A percentile compares a stretch with the other conserved stretches of the same genome.
phyloP scores from a whole-genome alignment of 2,329 filamentous ascomycete genomes.

The Cordyceps pruinosa region DNA sequence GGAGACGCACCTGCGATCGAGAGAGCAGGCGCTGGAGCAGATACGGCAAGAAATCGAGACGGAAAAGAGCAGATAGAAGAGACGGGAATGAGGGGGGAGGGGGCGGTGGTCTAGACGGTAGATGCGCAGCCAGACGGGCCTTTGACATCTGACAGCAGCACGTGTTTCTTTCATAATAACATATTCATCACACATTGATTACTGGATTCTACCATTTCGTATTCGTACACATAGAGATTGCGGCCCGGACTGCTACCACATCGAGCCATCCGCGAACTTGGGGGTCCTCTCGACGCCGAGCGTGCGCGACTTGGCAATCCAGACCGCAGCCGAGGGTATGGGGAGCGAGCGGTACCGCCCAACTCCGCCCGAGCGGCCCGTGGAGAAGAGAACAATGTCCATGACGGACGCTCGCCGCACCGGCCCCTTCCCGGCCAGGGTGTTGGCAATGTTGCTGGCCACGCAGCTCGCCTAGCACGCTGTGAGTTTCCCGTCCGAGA shows the following conservation, averaged over 20 bases:
- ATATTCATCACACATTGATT: not conserved
- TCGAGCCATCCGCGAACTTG: constrained; percentile 41
- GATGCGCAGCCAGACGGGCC: constrained; percentile 1
- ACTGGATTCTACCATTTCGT: not conserved
- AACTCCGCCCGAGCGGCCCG: constrained; percentile 43
- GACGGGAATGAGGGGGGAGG: constrained; percentile 48
- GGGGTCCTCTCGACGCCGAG: constrained; percentile 38
- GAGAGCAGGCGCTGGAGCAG: constrained; percentile 69
- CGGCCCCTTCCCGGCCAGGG: constrained; percentile 36
- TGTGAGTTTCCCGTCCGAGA: not conserved
- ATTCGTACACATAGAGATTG: not conserved
- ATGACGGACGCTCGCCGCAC: constrained; percentile 41
- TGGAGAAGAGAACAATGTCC: constrained; percentile 42
- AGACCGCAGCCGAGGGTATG: constrained; percentile 45
- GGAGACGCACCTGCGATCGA: constrained; percentile 70
- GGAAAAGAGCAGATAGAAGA: constrained; percentile 82
- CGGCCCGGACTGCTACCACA: constrained; percentile 30
- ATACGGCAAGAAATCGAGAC: constrained; percentile 78
- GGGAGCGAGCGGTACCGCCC: constrained; percentile 41
- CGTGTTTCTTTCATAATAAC: constrained; percentile 4
- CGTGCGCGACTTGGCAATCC: constrained; percentile 45
- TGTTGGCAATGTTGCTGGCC: constrained; percentile 46
- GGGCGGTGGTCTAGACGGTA: constrained; percentile 11
- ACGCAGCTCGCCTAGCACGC: constrained; percentile 38
- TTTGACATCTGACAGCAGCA: constrained; percentile 2